Evolutionary conservation across 352 stramenopile genomes (phyloP).

Genomic region (Blastocystis sp.): DNA sequence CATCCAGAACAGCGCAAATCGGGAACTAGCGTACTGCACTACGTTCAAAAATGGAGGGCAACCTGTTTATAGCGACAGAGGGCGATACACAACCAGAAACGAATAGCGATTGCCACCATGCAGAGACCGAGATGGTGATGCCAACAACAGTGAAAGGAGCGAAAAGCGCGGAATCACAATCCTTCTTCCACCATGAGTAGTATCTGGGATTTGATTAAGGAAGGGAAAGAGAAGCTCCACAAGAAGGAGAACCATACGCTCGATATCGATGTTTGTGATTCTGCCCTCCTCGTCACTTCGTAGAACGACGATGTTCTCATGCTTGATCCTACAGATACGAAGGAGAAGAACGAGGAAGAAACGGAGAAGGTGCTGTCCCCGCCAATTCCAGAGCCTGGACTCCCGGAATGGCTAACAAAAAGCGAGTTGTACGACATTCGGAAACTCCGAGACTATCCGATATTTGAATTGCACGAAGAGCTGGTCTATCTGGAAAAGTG

Average conservation of each 20-base stretch:
- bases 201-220: slow-evolving; percentile 70
- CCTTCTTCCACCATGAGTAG: slow-evolving; percentile 37
- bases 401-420: slow-evolving; percentile 34
- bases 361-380: neutral
- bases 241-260: slow-evolving; percentile 5
- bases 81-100: too few relatives aligned
- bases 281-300: neutral
- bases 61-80: too few relatives aligned
- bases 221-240: slow-evolving; percentile 60
- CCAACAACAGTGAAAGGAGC: neutral
- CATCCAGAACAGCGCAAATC: too few relatives aligned
- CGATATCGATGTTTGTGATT: slow-evolving; percentile 1
- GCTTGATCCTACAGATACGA: neutral
- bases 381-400: neutral
- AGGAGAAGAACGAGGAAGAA: neutral
- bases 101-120: too few relatives aligned
- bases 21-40: too few relatives aligned
- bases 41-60: too few relatives aligned
- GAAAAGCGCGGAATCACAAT: neutral
- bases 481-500: slow-evolving; percentile 62
- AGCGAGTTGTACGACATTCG: slow-evolving; percentile 26
- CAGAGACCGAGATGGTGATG: too few relatives aligned
- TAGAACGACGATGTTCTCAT: slow-evolving; percentile 54
- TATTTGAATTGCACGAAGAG: slow-evolving; percentile 73
- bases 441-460: slow-evolving; percentile 49